Conservation (phyloP, 106 monocot genomes). For the Platanthera guangdongensis region DNA sequence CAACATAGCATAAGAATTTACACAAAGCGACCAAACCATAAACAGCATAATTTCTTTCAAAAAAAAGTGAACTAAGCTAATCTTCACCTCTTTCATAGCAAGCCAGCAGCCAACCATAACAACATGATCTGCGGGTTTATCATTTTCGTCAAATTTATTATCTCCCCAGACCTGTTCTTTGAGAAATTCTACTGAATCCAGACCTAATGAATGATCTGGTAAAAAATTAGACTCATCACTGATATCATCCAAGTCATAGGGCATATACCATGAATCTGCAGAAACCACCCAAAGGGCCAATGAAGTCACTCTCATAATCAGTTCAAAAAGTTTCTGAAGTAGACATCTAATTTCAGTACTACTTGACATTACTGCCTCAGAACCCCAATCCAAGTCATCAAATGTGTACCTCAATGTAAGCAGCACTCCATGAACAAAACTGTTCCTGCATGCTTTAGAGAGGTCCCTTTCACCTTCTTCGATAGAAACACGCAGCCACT, state of each 20-base stretch:
- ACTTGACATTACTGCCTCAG: slow-evolving; percentile 37
- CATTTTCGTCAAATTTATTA: slow-evolving; percentile 25
- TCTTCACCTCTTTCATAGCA: slow-evolving; percentile 95
- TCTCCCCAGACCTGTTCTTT: slow-evolving; percentile 21
- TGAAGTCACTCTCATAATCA: slow-evolving; percentile 78
- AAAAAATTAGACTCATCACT: slow-evolving; percentile 38
- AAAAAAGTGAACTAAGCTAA: background rate
- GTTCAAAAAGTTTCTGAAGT: slow-evolving; percentile 60
- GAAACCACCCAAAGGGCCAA: slow-evolving; percentile 96
- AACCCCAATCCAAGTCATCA: slow-evolving; percentile 93
- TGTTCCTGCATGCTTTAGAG: slow-evolving; percentile 70
- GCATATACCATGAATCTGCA: slow-evolving; percentile 81
- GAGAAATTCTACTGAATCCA: slow-evolving; percentile 25
- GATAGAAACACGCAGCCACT: slow-evolving; percentile 62
- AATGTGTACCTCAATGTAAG: slow-evolving; percentile 93
- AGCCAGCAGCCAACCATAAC: slow-evolving; percentile 99
- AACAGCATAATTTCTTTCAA: background rate
- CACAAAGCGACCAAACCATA: background rate
- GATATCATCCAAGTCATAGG: slow-evolving; percentile 70
- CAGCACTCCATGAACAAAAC: slow-evolving; percentile 94
- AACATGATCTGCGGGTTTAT: slow-evolving; percentile 54
- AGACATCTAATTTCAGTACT: slow-evolving; percentile 44
- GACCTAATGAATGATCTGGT: slow-evolving; percentile 28
- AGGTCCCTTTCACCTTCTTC: slow-evolving; percentile 86
- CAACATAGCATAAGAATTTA: background rate